Conservation (phyloP, 1,139 yeast genomes). For the Scheffersomyces titani region DNA sequence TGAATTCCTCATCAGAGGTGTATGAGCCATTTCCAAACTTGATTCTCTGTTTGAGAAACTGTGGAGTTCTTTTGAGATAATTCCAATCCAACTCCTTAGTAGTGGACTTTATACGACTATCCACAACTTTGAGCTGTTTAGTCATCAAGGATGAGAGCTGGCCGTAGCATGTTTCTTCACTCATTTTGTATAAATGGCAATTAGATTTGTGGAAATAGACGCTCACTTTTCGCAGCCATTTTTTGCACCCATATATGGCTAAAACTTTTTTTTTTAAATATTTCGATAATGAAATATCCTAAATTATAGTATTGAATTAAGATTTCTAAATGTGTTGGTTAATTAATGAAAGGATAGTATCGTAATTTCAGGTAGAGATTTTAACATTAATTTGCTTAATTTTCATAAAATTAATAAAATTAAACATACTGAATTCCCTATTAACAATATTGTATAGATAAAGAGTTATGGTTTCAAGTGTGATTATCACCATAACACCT, state of each 20-base stretch:
- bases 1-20: constrained; percentile 43
- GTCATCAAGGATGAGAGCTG: constrained; percentile 13
- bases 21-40: constrained; percentile 24
- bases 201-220: not conserved
- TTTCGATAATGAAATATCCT: too few relatives aligned
- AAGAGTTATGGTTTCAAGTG: too few relatives aligned
- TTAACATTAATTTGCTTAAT: too few relatives aligned
- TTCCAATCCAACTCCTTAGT: constrained; percentile 25
- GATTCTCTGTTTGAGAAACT: constrained; percentile 30
- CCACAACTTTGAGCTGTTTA: constrained; percentile 18
- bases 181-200: constrained; percentile 10
- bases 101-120: constrained; percentile 10
- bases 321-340: too few relatives aligned
- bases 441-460: too few relatives aligned
- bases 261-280: too few relatives aligned
- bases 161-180: constrained; percentile 4
- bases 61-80: constrained; percentile 30
- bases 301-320: too few relatives aligned
- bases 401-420: too few relatives aligned
- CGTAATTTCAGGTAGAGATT: too few relatives aligned
- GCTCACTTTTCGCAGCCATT: not conserved
- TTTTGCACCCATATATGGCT: constrained; percentile 5
- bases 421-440: too few relatives aligned
- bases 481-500: constrained; percentile 4
- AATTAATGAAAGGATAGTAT: too few relatives aligned